Conservation (phyloP, 495 filamentous ascomycete species). For the Bombardia bombarda region DNA sequence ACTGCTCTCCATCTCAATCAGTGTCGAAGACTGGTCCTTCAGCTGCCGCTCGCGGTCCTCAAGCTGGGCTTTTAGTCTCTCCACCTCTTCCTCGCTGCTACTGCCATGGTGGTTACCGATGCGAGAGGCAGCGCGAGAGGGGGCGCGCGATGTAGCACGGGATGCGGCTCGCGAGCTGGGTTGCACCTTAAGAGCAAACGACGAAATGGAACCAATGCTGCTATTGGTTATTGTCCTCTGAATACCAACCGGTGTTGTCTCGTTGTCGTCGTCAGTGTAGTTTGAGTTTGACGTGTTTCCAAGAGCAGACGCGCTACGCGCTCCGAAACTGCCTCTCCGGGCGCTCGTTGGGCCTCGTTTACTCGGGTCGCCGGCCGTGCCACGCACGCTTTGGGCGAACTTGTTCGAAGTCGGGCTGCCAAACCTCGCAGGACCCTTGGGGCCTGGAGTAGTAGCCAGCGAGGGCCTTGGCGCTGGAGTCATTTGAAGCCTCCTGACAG, state of each 20-base stretch:
- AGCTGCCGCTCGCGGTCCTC: conserved; percentile 81
- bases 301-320: conserved; percentile 46
- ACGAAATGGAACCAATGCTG: conserved; percentile 38
- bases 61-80: conserved; percentile 57
- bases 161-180: conserved; percentile 38
- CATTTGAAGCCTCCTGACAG: conserved; percentile 53
- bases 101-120: conserved; percentile 9
- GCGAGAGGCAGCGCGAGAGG: conserved; percentile 15
- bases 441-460: conserved; percentile 41
- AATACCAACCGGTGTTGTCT: conserved; percentile 49
- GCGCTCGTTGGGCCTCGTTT: conserved; percentile 37
- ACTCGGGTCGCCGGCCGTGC: conserved; percentile 48
- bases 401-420: conserved; percentile 61
- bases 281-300: conserved; percentile 31
- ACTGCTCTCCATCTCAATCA: conserved; percentile 80
- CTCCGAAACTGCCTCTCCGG: conserved; percentile 42
- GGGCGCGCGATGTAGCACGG: conserved; percentile 32
- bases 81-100: conserved; percentile 56
- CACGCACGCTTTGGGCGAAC: conserved; percentile 56
- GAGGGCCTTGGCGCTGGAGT: conserved; percentile 50
- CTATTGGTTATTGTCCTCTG: conserved; percentile 42
- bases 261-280: conserved; percentile 48
- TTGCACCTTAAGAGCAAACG: conserved; percentile 39
- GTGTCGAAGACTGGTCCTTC: conserved; percentile 70
- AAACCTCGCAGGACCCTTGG: conserved; percentile 42